These are phyloP conservation scores for Byssothecium circinans DNA, from an alignment of 2,329 filamentous ascomycete genomes.

Conservation along the genomic window DNA sequence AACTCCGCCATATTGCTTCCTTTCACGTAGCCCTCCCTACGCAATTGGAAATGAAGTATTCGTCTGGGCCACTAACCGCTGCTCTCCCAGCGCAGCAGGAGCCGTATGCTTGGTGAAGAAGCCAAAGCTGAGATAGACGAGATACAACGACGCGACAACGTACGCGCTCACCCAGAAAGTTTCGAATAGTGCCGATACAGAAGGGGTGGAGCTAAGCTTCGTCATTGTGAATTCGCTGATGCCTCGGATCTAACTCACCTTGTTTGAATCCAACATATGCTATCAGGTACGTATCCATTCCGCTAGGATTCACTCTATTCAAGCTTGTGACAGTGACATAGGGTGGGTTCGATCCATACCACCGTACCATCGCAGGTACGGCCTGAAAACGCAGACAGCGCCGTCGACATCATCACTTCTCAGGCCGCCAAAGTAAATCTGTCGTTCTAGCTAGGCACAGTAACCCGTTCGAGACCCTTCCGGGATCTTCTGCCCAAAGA, in stretches of 20 bases:
- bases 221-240: constrained; percentile 30
- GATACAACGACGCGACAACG: constrained; percentile 18
- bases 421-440: constrained; percentile 9
- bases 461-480: neutral
- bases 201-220: constrained; percentile 4
- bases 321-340: neutral
- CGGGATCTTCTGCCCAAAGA: neutral
- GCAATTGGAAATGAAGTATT: neutral
- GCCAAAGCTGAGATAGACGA: constrained; percentile 15
- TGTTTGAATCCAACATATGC: neutral
- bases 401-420: constrained; percentile 4
- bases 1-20: constrained; percentile 26
- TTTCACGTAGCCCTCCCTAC: neutral
- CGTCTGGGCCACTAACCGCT: neutral
- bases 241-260: constrained; percentile 36
- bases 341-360: neutral
- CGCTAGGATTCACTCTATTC: neutral
- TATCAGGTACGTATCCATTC: neutral
- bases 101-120: constrained; percentile 15
- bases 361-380: neutral
- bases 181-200: constrained; percentile 10
- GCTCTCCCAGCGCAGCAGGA: constrained; percentile 11
- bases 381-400: neutral
- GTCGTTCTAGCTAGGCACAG: neutral
- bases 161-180: constrained; percentile 23